Conservation (phyloP, 352 stramenopile species). For the Phytophthora foliorum region DNA sequence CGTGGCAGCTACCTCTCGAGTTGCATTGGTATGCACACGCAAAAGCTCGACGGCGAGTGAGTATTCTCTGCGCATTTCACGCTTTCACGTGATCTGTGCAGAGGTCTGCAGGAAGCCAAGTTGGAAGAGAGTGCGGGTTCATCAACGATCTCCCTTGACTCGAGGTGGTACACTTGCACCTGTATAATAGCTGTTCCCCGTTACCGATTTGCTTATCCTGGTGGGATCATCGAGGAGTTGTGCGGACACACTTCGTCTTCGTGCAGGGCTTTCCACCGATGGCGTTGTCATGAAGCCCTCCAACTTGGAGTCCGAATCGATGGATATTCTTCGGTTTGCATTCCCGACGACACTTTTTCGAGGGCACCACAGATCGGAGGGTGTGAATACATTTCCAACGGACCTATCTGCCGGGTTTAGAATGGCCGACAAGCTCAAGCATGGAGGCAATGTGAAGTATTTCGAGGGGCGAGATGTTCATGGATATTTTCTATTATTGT, state of each 20-base stretch:
- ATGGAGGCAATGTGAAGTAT: too few relatives aligned
- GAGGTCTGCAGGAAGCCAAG: conserved; percentile 4
- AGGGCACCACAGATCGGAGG: too few relatives aligned
- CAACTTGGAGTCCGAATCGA: too few relatives aligned
- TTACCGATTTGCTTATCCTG: background rate
- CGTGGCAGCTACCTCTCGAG: too few relatives aligned
- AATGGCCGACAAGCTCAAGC: too few relatives aligned
- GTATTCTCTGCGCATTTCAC: too few relatives aligned
- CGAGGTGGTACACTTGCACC: background rate
- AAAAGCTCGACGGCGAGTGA: conserved; percentile 7
- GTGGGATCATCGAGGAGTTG: background rate
- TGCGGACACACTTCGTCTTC: background rate
- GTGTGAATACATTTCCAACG: too few relatives aligned
- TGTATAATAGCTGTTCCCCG: background rate
- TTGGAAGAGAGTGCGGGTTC: conserved; percentile 1
- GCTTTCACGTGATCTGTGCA: conserved; percentile 21
- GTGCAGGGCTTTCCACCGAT: background rate
- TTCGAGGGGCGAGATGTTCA: too few relatives aligned
- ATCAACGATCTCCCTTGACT: background rate
- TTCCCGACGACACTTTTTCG: too few relatives aligned
- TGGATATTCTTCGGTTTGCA: too few relatives aligned
- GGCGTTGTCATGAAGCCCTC: background rate
- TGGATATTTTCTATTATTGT: too few relatives aligned
- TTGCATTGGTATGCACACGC: background rate
- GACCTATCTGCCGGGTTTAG: too few relatives aligned